Evolutionary conservation across 441 rosid genomes (phyloP).

Genomic region (Corymbia calophylla): DNA sequence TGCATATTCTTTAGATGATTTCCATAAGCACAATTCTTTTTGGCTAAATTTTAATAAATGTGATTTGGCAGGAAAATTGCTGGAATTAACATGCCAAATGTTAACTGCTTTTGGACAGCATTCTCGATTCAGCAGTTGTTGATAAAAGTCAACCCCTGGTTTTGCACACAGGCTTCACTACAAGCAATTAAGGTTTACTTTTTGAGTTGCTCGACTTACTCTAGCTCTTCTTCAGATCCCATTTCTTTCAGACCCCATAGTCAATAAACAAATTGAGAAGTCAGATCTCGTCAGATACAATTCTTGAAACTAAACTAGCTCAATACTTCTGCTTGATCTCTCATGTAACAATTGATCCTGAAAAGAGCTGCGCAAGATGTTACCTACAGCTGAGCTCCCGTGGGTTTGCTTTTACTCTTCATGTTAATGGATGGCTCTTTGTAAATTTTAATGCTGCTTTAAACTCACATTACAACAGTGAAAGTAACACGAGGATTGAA

Average conservation of each 20-base stretch:
- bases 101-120: conserved; percentile 60
- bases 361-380: background rate
- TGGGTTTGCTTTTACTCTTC: background rate
- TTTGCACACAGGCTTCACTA: background rate
- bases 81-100: conserved; percentile 83
- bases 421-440: background rate
- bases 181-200: background rate
- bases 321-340: background rate
- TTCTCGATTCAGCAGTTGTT: conserved; percentile 47
- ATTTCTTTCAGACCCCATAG: background rate
- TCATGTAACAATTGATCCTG: background rate
- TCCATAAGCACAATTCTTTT: background rate
- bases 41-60: background rate
- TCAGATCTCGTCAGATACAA: background rate
- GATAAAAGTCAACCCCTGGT: conserved; percentile 17
- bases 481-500: background rate
- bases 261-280: background rate
- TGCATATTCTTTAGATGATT: background rate
- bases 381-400: background rate
- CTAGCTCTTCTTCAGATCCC: background rate
- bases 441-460: background rate
- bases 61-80: conserved; percentile 61
- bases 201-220: background rate
- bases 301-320: background rate
- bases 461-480: background rate